Evolutionary conservation across 768 basidiomycete genomes (phyloP).

Genomic region (Sarcodon sp.): DNA sequence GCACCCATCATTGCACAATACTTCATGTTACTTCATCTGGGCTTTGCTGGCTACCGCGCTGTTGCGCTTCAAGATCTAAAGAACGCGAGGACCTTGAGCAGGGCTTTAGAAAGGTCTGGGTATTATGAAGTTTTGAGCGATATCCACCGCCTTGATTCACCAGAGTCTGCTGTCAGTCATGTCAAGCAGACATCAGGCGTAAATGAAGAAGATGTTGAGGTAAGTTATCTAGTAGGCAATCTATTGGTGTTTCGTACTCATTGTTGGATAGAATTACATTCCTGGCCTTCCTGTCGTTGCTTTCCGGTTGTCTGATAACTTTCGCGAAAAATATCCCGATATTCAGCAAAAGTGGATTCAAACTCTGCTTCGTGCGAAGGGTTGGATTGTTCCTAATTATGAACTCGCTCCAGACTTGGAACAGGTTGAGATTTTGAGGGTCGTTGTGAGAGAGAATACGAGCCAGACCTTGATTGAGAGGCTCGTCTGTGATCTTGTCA

Average conservation of each 20-base stretch:
- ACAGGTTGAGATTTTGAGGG: slow-evolving; percentile 44
- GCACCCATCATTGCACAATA: slow-evolving; percentile 50
- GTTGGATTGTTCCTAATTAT: slow-evolving; percentile 53
- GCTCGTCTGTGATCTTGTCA: slow-evolving; percentile 56
- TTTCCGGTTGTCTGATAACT: slow-evolving; percentile 41
- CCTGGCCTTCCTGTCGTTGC: slow-evolving; percentile 41
- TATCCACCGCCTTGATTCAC: slow-evolving; percentile 29
- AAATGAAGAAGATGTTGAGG: slow-evolving; percentile 47
- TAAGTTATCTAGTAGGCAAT: slow-evolving; percentile 12
- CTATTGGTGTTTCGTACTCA: neutral
- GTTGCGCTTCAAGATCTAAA: slow-evolving; percentile 35
- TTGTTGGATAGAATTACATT: slow-evolving; percentile 22
- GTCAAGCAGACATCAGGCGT: slow-evolving; percentile 21
- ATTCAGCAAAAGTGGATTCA: slow-evolving; percentile 50
- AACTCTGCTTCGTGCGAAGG: slow-evolving; percentile 29
- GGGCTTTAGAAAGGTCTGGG: slow-evolving; percentile 45
- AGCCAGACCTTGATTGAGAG: slow-evolving; percentile 35
- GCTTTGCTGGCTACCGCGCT: slow-evolving; percentile 37
- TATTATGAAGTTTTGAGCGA: slow-evolving; percentile 41
- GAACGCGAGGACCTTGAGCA: slow-evolving; percentile 54
- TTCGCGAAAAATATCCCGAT: slow-evolving; percentile 37
- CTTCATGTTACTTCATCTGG: slow-evolving; percentile 52
- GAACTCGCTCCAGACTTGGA: slow-evolving; percentile 40
- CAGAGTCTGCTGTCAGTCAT: slow-evolving; percentile 11
- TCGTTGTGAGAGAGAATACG: slow-evolving; percentile 45